Conservation (phyloP, 2,329 filamentous ascomycete genomes). For the Didymella pomorum region DNA sequence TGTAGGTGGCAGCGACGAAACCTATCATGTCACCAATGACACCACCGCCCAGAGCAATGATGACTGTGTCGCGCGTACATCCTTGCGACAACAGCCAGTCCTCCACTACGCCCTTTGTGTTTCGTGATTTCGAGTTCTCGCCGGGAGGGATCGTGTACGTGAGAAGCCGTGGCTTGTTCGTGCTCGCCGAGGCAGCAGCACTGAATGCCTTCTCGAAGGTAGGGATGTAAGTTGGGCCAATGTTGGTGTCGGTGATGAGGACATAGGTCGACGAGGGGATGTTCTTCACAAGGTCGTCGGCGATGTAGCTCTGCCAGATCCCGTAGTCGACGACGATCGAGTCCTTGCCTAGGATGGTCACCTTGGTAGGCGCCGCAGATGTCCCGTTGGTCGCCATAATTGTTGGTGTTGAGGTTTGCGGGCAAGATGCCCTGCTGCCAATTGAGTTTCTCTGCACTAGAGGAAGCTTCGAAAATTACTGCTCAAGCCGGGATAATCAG, state of each 20-base stretch:
- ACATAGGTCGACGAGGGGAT: conserved; percentile 90
- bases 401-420: conserved; percentile 10
- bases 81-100: conserved; percentile 94
- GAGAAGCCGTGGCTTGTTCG: conserved; percentile 70
- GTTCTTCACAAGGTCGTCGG: conserved; percentile 78
- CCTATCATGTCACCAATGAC: conserved; percentile 99
- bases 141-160: conserved; percentile 91
- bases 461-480: background rate
- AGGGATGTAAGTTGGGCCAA: conserved; percentile 81
- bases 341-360: conserved; percentile 86
- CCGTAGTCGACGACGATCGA: conserved; percentile 92
- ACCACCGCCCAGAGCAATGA: conserved; percentile 92
- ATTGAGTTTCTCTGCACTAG: conserved; percentile 8
- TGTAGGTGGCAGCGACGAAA: conserved; percentile 97
- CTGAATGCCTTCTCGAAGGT: conserved; percentile 74
- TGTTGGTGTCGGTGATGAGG: conserved; percentile 94
- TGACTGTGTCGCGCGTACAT: conserved; percentile 94
- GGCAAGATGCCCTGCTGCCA: conserved; percentile 17
- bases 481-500: background rate
- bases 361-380: conserved; percentile 62
- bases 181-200: conserved; percentile 49
- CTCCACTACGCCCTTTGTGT: conserved; percentile 94
- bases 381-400: conserved; percentile 44
- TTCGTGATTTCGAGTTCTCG: conserved; percentile 90
- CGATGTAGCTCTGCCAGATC: conserved; percentile 84